Percentiles rank a stretch among this genome's conserved stretches.
Evolutionary conservation across 2,329 filamentous ascomycete species (phyloP).

Genomic region (Bipolaris zeicola): DNA sequence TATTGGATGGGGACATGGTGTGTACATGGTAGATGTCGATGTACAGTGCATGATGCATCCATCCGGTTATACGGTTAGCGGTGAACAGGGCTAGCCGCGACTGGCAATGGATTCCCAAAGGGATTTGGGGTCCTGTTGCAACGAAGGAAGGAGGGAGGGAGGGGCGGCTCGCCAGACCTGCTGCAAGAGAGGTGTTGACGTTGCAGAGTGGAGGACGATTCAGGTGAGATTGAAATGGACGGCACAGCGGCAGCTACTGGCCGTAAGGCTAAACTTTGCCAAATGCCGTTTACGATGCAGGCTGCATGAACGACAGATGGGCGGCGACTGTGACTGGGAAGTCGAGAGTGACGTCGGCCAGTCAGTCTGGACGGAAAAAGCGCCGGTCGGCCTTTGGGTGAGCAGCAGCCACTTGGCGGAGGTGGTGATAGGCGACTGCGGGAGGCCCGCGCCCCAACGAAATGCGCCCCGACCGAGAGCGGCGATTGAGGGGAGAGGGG

Average conservation of each 20-base stretch:
- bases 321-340: not conserved
- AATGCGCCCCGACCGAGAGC: constrained; percentile 12
- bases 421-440: constrained; percentile 17
- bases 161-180: constrained; percentile 28
- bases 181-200: constrained; percentile 15
- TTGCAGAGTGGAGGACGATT: constrained; percentile 1
- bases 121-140: constrained; percentile 9
- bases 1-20: not conserved
- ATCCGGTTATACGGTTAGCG: constrained; percentile 7
- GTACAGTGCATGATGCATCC: constrained; percentile 1
- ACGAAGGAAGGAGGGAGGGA: constrained; percentile 1
- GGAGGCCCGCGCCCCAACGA: constrained; percentile 17
- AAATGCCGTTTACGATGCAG: not conserved
- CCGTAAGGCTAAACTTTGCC: not conserved
- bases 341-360: constrained; percentile 20
- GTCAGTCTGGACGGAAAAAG: constrained; percentile 14
- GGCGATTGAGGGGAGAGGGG: not conserved
- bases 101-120: constrained; percentile 19
- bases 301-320: not conserved
- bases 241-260: not conserved
- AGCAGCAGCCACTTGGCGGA: constrained; percentile 22
- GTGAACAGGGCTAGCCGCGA: constrained; percentile 21
- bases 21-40: not conserved
- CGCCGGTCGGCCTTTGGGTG: constrained; percentile 18
- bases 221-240: constrained; percentile 5